Evolutionary conservation across 169 alveolate species (phyloP).

Genomic region (Eimeria brunetti): DNA sequence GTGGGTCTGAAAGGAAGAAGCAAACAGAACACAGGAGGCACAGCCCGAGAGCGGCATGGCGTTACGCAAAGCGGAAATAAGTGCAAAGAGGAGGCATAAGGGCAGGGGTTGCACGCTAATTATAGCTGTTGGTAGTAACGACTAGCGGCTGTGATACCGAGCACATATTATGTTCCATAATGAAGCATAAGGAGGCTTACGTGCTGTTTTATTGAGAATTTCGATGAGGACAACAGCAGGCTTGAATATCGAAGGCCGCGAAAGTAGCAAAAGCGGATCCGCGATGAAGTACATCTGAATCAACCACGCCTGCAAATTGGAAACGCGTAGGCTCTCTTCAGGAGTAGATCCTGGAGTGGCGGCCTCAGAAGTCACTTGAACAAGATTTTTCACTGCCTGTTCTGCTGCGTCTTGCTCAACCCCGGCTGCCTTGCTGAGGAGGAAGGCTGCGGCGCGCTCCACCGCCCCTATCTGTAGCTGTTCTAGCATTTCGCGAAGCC

Average conservation of each 20-base stretch:
- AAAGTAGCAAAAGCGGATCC: constrained; percentile 47
- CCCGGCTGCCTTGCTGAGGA: constrained; percentile 64
- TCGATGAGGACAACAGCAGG: constrained; percentile 39
- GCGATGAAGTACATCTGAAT: constrained; percentile 49
- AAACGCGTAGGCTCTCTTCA: not conserved
- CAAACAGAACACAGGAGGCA: not conserved
- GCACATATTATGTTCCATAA: not conserved
- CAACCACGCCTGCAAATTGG: constrained; percentile 47
- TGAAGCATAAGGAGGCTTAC: not conserved
- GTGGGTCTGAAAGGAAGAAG: constrained; percentile 20
- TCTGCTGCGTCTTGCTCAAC: constrained; percentile 6
- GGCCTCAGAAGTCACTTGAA: not conserved
- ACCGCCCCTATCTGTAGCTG: constrained; percentile 28
- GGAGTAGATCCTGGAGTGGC: not conserved
- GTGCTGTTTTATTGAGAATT: not conserved
- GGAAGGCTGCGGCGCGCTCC: constrained; percentile 39
- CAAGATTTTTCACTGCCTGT: not conserved
- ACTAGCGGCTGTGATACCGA: not conserved
- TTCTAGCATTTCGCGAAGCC: constrained; percentile 38
- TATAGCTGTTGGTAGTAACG: not conserved
- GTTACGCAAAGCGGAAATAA: not conserved
- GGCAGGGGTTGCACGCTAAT: not conserved
- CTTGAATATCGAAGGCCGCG: constrained; percentile 59
- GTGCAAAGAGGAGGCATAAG: not conserved
- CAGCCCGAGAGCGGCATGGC: not conserved